Evolutionary conservation across 1,284 basidiomycete genomes (phyloP).

Genomic region (Cutaneotrichosporon sp.): DNA sequence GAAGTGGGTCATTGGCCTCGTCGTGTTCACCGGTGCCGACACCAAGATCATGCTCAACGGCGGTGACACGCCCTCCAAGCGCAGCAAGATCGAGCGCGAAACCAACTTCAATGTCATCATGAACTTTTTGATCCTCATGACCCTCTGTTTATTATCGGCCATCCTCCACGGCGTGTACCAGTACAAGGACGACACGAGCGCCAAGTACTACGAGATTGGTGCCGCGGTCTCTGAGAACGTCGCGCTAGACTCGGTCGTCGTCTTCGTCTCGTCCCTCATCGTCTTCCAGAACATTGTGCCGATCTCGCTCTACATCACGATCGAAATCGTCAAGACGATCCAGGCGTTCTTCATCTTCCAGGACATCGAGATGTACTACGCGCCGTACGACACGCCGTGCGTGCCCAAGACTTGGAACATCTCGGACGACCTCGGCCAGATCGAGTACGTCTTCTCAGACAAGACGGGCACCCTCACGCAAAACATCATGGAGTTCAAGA

Average conservation of each 20-base stretch:
- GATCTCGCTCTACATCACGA: slow-evolving; percentile 94
- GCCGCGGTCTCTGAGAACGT: slow-evolving; percentile 64
- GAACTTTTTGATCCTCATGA: slow-evolving; percentile 79
- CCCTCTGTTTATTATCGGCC: slow-evolving; percentile 70
- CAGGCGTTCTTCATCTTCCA: slow-evolving; percentile 98
- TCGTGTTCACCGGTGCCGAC: slow-evolving; percentile 91
- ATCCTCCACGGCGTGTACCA: slow-evolving; percentile 60
- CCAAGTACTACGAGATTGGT: slow-evolving; percentile 69
- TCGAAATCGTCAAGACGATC: slow-evolving; percentile 95
- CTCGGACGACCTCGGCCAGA: slow-evolving; percentile 95
- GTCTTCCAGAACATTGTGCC: slow-evolving; percentile 98
- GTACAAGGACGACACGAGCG: slow-evolving; percentile 65
- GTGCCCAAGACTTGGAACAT: slow-evolving; percentile 98
- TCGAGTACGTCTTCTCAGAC: slow-evolving; percentile 97
- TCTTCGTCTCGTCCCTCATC: slow-evolving; percentile 86
- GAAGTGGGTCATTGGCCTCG: slow-evolving; percentile 89
- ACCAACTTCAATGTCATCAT: slow-evolving; percentile 83
- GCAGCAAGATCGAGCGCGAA: slow-evolving; percentile 94
- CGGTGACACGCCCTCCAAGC: slow-evolving; percentile 84
- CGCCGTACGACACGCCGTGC: slow-evolving; percentile 80
- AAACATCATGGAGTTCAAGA: slow-evolving; percentile 98
- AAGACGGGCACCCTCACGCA: slow-evolving; percentile 96
- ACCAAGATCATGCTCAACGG: slow-evolving; percentile 99
- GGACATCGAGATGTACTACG: slow-evolving; percentile 96
- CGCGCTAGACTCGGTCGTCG: slow-evolving; percentile 78